phyloP scores from a whole-genome alignment of 306 rosid species.

The Lagenaria siceraria region DNA sequence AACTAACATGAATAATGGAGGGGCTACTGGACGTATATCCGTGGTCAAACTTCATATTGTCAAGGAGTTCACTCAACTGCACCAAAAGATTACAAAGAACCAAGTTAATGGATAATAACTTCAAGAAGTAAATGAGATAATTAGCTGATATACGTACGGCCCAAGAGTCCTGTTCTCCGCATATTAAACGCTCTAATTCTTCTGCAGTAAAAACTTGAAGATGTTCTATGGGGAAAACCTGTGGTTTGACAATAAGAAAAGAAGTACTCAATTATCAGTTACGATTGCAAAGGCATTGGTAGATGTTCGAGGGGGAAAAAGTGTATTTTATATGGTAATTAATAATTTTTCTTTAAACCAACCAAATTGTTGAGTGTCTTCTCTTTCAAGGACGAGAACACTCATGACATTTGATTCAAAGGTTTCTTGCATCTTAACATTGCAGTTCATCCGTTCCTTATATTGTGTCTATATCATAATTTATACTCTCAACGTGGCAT shows the following conservation, averaged over 20 bases:
- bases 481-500: neutral
- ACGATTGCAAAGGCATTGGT: neutral
- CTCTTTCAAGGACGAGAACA: neutral
- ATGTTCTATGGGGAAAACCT: constrained; percentile 75
- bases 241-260: constrained; percentile 6
- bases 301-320: neutral
- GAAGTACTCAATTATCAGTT: neutral
- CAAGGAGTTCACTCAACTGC: constrained; percentile 72
- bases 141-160: constrained; percentile 42
- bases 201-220: constrained; percentile 68
- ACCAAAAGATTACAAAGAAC: constrained; percentile 3
- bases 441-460: neutral
- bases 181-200: constrained; percentile 74
- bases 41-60: constrained; percentile 87
- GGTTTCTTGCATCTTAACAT: neutral
- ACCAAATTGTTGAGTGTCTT: neutral
- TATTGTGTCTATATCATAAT: neutral
- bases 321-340: neutral
- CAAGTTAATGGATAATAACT: neutral
- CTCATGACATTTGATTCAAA: neutral
- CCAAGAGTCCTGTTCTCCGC: constrained; percentile 87
- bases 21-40: constrained; percentile 97
- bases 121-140: neutral
- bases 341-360: neutral
- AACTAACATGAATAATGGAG: constrained; percentile 61